Base-by-base conservation (phyloP, 2,329 filamentous ascomycete genomes). In the Exophiala spinifera region DNA sequence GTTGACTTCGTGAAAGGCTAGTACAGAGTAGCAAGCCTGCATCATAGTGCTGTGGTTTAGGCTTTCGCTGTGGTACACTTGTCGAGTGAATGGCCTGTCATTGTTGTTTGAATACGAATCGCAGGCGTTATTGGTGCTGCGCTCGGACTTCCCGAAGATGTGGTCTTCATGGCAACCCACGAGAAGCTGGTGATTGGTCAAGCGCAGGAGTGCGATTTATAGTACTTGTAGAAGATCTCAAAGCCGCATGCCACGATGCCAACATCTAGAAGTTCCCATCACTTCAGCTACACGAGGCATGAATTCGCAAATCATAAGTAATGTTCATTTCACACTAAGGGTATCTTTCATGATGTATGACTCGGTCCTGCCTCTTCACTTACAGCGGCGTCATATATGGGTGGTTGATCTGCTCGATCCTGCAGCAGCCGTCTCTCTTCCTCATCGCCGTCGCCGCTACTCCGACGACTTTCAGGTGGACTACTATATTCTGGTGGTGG, bases 371-470 rank as follows among this genome's bases (percentile, higher is more conserved):
- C 61, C 46, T 49, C 57, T 52, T 73, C 70, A 46, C 71, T 71
- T 52, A 91, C 78, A 1, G 88, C 89, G 56, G 89, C 88, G 68
- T 85, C 88, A 67, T 95, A 95, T 60, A 94, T 91, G 0, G 89
- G 88, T 20, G 88, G 86, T 71, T 61, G 78, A 70, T 79, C 49
- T 79, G 78, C 53, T 76, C 78, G 60, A 77, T 70, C 3, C 77
- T 72, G 25, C 73, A 72, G 31, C 21, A 59, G 46, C 31, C 51
- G 56, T 40, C 59, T 53, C 15, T 60, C 60, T 25, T 61, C 54
- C 81, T 80, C 50, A 83, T 85, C 82, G 62, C 75, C 80, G 25
- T 82, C 82, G 40, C 76, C 77, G 63, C 82, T 84, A 61, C 77
- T 81, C 53, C 80, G 75, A 46, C 78, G 76, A 61, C 79, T 81